Percentiles rank a stretch among this genome's conserved stretches.
Evolutionary conservation across 352 stramenopile genomes (phyloP).

Genomic region (Phytophthora citricola): DNA sequence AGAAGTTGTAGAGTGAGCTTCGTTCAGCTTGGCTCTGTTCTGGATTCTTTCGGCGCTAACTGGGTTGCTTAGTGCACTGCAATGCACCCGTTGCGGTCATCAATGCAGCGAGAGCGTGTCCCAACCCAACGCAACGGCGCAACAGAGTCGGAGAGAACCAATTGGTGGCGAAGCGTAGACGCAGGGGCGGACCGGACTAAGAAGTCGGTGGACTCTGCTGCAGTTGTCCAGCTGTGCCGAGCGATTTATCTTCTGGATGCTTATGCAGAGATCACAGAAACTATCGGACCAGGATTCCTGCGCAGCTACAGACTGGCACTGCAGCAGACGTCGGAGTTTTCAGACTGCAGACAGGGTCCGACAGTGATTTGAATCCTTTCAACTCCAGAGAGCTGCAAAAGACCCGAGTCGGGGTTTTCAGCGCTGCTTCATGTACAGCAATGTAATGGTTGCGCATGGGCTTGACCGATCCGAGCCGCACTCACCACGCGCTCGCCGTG

Average conservation of each 20-base stretch:
- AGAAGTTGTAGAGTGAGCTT: neutral
- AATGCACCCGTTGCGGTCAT: neutral
- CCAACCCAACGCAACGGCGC: slow-evolving; percentile 3
- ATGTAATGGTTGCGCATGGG: slow-evolving; percentile 9
- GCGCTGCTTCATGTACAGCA: neutral
- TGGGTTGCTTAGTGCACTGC: neutral
- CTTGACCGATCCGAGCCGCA: slow-evolving; percentile 11
- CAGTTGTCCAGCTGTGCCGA: slow-evolving; percentile 4
- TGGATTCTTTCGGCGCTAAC: slow-evolving; percentile 6
- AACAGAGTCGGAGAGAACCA: neutral
- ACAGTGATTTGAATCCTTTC: slow-evolving; percentile 29
- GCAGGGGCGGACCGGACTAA: slow-evolving; percentile 27
- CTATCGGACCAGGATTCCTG: neutral
- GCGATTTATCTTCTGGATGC: slow-evolving; percentile 4
- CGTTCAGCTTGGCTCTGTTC: neutral
- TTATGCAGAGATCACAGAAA: slow-evolving; percentile 14
- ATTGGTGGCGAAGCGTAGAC: slow-evolving; percentile 16
- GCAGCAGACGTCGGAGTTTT: neutral
- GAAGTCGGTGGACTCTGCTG: slow-evolving; percentile 10
- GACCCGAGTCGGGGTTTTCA: neutral
- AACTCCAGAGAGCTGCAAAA: slow-evolving; percentile 10
- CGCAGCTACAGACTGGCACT: neutral
- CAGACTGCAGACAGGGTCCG: slow-evolving; percentile 18
- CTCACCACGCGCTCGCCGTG: slow-evolving; percentile 15
- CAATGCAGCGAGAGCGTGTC: slow-evolving; percentile 5